phyloP scores from a whole-genome alignment of 306 rosid genomes.

The Gleditsia sinensis region DNA sequence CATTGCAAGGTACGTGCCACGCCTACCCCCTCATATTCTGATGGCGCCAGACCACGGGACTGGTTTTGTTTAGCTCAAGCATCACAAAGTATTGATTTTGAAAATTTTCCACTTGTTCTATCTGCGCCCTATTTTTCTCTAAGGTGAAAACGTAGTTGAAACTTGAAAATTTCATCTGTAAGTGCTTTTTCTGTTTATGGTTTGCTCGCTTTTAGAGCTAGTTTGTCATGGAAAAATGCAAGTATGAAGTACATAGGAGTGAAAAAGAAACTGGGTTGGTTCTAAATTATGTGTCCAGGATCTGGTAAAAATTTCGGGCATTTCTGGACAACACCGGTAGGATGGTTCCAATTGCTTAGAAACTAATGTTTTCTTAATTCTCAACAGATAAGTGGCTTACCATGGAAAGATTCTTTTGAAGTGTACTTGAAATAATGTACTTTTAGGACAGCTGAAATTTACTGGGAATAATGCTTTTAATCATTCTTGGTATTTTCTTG shows the following conservation, averaged over 20 bases:
- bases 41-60: neutral
- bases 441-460: constrained; percentile 5
- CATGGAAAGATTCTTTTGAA: neutral
- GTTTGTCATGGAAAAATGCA: neutral
- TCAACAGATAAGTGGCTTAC: neutral
- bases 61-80: neutral
- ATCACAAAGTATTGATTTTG: constrained; percentile 22
- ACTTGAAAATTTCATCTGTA: neutral
- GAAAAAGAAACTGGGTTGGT: neutral
- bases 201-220: neutral
- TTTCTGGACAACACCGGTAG: neutral
- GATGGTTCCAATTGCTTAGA: neutral
- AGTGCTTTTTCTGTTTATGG: neutral
- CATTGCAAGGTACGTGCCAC: constrained; percentile 58
- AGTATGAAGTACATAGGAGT: neutral
- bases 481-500: constrained; percentile 8
- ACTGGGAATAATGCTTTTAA: neutral
- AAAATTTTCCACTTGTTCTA: neutral
- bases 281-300: neutral
- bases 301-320: neutral
- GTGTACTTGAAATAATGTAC: constrained; percentile 18
- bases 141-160: neutral
- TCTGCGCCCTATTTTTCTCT: neutral
- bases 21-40: neutral
- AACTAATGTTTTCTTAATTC: neutral